A percentile compares a stretch with the other conserved stretches of the same genome.
These are phyloP conservation scores for Plasmodium ovale DNA, from an alignment of 169 alveolate genomes.

Conservation along the genomic window DNA sequence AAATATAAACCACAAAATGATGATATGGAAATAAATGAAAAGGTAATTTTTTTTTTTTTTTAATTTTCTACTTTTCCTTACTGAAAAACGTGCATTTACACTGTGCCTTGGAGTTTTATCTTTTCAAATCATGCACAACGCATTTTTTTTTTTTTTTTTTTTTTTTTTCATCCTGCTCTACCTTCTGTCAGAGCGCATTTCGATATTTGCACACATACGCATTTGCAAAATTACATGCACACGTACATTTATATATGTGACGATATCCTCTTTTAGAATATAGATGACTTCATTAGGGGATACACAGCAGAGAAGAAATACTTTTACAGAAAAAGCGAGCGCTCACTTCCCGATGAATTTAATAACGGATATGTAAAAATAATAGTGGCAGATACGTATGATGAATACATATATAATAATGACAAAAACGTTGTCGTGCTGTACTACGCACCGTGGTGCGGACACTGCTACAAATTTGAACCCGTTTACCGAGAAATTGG, in stretches of 20 bases:
- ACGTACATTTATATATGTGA: not conserved
- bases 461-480: conserved; percentile 94
- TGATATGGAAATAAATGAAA: conserved; percentile 56
- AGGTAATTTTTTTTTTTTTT: conserved; percentile 9
- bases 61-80: not conserved
- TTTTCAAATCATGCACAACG: not conserved
- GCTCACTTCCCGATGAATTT: conserved; percentile 59
- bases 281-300: conserved; percentile 45
- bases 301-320: conserved; percentile 30
- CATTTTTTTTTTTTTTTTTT: not conserved
- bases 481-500: conserved; percentile 91
- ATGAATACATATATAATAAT: conserved; percentile 83
- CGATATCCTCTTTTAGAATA: conserved; percentile 8
- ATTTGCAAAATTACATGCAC: not conserved
- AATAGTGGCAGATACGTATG: conserved; percentile 85
- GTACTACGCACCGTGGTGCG: conserved; percentile 96
- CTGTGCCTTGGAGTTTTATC: no score
- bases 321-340: conserved; percentile 67
- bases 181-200: not conserved
- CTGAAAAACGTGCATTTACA: not conserved
- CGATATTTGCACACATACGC: not conserved
- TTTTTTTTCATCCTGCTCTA: not conserved
- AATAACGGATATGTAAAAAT: conserved; percentile 76
- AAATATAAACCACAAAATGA: conserved; percentile 49
- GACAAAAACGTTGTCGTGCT: conserved; percentile 89